Evolutionary conservation across 129 eudicot species (phyloP).

Genomic region (Artemisia argyi): DNA sequence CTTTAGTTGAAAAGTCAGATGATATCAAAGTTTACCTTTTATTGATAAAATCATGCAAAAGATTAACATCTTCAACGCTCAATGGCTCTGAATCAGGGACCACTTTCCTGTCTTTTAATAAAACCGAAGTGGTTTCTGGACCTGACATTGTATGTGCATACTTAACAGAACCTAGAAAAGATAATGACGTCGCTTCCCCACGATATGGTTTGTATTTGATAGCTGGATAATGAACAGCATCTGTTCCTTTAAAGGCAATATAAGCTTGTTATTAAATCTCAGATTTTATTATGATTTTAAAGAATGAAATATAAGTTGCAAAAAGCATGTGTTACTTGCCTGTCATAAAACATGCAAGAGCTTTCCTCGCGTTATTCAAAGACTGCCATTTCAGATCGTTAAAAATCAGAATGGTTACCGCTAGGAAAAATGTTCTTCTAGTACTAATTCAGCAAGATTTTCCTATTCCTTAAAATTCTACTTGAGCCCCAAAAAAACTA

Average conservation of each 20-base stretch:
- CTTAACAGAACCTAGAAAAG: conserved; percentile 44
- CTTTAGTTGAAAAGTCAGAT: no score
- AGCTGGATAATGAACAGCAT: conserved; percentile 34
- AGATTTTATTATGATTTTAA: background rate
- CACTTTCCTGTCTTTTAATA: no score
- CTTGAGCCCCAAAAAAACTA: no score
- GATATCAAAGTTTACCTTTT: no score
- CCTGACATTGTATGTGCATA: conserved; percentile 42
- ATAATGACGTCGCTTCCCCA: conserved; percentile 17
- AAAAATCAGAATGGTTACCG: background rate
- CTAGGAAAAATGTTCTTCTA: no score
- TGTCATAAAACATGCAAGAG: conserved; percentile 38
- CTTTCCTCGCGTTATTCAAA: conserved; percentile 33
- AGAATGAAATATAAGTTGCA: background rate
- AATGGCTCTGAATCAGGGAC: no score
- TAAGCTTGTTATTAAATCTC: background rate
- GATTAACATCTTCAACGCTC: no score
- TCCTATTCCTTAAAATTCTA: no score
- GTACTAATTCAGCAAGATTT: no score
- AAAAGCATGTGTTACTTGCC: conserved; percentile 36
- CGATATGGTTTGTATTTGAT: conserved; percentile 22
- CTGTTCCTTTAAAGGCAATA: conserved; percentile 28
- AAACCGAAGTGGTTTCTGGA: no score
- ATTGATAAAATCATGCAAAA: no score
- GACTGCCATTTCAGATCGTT: conserved; percentile 39